Percentiles rank a stretch among this genome's conserved stretches.
Evolutionary conservation across 495 filamentous ascomycete species (phyloP).

Genomic region (Penicillium canescens): DNA sequence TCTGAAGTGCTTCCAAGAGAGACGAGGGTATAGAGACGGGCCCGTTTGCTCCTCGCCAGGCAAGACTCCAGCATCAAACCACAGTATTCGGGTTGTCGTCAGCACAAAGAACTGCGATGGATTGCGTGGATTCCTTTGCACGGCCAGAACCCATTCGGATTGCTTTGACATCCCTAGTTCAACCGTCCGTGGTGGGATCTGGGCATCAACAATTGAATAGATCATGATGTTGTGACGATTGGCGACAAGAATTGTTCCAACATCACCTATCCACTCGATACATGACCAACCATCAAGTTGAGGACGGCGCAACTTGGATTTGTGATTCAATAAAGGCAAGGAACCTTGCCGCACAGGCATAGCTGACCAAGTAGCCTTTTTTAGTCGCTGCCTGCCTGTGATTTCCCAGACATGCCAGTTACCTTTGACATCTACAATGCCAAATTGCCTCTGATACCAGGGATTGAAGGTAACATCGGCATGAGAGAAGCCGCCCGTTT

Average conservation of each 20-base stretch:
- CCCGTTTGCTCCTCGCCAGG: slow-evolving; percentile 8
- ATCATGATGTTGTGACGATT: slow-evolving; percentile 44
- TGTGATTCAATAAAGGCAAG: slow-evolving; percentile 30
- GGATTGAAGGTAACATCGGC: slow-evolving; percentile 79
- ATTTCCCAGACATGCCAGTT: slow-evolving; percentile 79
- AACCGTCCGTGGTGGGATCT: slow-evolving; percentile 24
- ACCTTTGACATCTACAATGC: slow-evolving; percentile 69
- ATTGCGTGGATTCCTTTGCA: slow-evolving; percentile 47
- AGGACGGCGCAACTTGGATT: slow-evolving; percentile 16
- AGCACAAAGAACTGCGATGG: slow-evolving; percentile 55
- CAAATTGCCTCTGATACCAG: slow-evolving; percentile 67
- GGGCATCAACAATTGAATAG: slow-evolving; percentile 27
- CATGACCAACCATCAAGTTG: slow-evolving; percentile 52
- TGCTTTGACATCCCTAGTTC: slow-evolving; percentile 36
- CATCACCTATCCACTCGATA: slow-evolving; percentile 50
- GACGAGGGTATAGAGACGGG: slow-evolving; percentile 21
- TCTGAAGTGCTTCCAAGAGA: slow-evolving; percentile 48
- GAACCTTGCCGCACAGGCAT: slow-evolving; percentile 25
- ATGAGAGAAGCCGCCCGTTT: slow-evolving; percentile 61
- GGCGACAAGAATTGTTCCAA: slow-evolving; percentile 47
- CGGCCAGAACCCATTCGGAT: slow-evolving; percentile 56
- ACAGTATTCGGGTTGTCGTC: slow-evolving; percentile 49
- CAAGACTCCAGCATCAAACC: slow-evolving; percentile 31
- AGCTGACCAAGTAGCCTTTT: slow-evolving; percentile 28
- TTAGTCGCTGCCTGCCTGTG: slow-evolving; percentile 36